These are phyloP conservation scores for Kingdonia uniflora DNA, from an alignment of 164 flowering plant species.

Conservation along the genomic window DNA sequence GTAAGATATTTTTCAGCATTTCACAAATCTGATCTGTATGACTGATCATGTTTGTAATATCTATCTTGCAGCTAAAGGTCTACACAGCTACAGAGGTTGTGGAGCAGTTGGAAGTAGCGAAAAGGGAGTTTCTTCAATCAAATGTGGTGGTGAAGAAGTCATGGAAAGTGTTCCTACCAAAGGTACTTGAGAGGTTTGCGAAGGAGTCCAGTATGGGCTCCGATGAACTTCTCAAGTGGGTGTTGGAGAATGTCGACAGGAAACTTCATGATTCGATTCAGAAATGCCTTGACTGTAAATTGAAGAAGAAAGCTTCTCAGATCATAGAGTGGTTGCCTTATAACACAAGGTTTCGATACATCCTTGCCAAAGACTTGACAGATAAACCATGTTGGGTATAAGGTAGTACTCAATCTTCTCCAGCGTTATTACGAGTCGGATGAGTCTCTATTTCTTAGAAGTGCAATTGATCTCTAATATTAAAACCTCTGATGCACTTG, in stretches of 20 bases:
- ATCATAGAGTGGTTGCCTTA: constrained; percentile 75
- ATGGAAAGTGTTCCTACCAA: constrained; percentile 61
- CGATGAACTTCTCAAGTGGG: constrained; percentile 57
- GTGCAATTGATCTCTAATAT: too few species aligned
- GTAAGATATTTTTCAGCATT: too few species aligned
- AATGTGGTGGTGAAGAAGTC: constrained; percentile 66
- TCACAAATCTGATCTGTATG: too few species aligned
- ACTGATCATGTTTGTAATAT: too few species aligned
- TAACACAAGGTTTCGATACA: constrained; percentile 55
- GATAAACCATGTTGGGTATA: constrained; percentile 61
- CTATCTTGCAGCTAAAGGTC: constrained; percentile 46
- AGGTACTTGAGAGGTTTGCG: constrained; percentile 54
- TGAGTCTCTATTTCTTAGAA: too few species aligned
- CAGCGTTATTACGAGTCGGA: too few species aligned
- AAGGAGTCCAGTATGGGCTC: constrained; percentile 45
- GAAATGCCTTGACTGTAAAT: constrained; percentile 37
- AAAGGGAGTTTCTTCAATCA: constrained; percentile 61
- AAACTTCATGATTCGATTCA: constrained; percentile 56
- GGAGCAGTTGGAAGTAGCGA: constrained; percentile 63
- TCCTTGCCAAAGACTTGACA: constrained; percentile 44
- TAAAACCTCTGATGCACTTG: too few species aligned
- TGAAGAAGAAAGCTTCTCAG: constrained; percentile 41
- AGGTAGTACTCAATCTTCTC: constrained; percentile 1
- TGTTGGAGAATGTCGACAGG: constrained; percentile 46
- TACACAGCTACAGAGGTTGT: constrained; percentile 53